A percentile compares a stretch with the other conserved stretches of the same genome.
Conservation (phyloP, 2,329 filamentous ascomycete genomes). For the Xylariaceae sp. region DNA sequence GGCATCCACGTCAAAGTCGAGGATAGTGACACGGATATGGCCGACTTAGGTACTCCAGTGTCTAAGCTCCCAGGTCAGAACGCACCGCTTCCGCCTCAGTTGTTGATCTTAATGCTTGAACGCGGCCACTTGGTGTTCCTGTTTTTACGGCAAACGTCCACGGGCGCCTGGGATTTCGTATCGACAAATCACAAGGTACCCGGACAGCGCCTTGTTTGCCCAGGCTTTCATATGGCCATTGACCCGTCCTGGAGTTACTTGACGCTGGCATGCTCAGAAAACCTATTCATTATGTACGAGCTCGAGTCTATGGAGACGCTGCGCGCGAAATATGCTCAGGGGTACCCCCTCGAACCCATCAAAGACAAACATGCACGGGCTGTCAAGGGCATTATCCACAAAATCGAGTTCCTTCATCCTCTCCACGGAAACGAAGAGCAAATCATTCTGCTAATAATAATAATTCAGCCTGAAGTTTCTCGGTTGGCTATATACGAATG, state of each 20-base stretch:
- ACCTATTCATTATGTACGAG: slow-evolving; percentile 72
- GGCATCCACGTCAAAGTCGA: slow-evolving; percentile 41
- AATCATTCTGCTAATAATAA: slow-evolving; percentile 74
- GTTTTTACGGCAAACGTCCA: slow-evolving; percentile 56
- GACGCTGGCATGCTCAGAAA: slow-evolving; percentile 71
- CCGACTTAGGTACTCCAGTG: slow-evolving; percentile 31
- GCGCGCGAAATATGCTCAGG: slow-evolving; percentile 50
- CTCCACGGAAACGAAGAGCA: slow-evolving; percentile 65
- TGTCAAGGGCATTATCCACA: slow-evolving; percentile 75
- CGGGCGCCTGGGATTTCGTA: slow-evolving; percentile 61
- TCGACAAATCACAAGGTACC: slow-evolving; percentile 62
- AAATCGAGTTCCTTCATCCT: slow-evolving; percentile 84
- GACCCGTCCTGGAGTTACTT: slow-evolving; percentile 74
- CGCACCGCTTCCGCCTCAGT: slow-evolving; percentile 68
- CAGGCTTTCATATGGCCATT: slow-evolving; percentile 69
- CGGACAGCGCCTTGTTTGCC: slow-evolving; percentile 59
- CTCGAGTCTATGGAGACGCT: slow-evolving; percentile 60
- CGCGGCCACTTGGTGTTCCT: slow-evolving; percentile 76
- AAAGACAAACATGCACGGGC: slow-evolving; percentile 46
- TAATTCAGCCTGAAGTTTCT: slow-evolving; percentile 52
- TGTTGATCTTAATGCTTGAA: slow-evolving; percentile 76
- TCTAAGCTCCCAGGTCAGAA: slow-evolving; percentile 14
- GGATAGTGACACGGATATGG: slow-evolving; percentile 44
- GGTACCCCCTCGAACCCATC: slow-evolving; percentile 61
- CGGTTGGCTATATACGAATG: slow-evolving; percentile 64